A percentile compares a stretch with the other conserved stretches of the same genome.
phyloP scores from a whole-genome alignment of 805 yeast genomes.

The Zygosaccharomyces pseudorouxii region DNA sequence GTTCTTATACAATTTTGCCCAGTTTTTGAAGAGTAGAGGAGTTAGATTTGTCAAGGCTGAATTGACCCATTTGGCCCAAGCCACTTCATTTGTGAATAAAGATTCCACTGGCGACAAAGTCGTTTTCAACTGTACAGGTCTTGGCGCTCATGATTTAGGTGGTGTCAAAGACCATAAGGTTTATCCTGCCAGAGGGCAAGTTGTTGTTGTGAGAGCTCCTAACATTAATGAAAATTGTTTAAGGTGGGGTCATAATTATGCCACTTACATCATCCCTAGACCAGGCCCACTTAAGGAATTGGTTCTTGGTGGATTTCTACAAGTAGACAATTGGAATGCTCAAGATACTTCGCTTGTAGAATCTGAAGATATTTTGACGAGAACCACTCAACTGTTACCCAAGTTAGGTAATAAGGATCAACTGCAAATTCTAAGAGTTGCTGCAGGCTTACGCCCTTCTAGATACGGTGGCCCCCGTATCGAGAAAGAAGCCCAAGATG shows the following conservation, averaged over 20 bases:
- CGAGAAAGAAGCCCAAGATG: conserved; percentile 46
- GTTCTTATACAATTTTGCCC: conserved; percentile 46
- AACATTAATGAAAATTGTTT: conserved; percentile 54
- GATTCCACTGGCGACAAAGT: conserved; percentile 34
- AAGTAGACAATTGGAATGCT: conserved; percentile 56
- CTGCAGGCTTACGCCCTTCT: conserved; percentile 72
- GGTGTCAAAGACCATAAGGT: conserved; percentile 60
- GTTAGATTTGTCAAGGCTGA: conserved; percentile 47
- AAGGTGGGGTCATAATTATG: conserved; percentile 56
- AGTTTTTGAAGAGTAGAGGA: conserved; percentile 43
- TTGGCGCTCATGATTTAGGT: conserved; percentile 58
- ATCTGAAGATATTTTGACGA: conserved; percentile 54
- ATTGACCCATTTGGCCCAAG: conserved; percentile 54
- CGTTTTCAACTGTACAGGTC: conserved; percentile 75
- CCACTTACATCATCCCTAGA: conserved; percentile 70
- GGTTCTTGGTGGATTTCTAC: conserved; percentile 71
- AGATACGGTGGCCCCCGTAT: conserved; percentile 73
- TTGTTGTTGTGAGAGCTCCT: conserved; percentile 66
- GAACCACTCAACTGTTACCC: conserved; percentile 53
- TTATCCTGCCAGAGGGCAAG: conserved; percentile 79
- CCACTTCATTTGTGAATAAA: conserved; percentile 32
- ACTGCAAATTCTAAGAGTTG: conserved; percentile 55
- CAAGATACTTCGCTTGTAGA: conserved; percentile 51
- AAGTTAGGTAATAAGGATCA: conserved; percentile 39
- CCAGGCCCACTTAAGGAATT: conserved; percentile 63